Evolutionary conservation across 2,329 filamentous ascomycete genomes (phyloP), one percentile per base, ranked within the genome.

Genomic region (Nakataea oryzae): DNA sequence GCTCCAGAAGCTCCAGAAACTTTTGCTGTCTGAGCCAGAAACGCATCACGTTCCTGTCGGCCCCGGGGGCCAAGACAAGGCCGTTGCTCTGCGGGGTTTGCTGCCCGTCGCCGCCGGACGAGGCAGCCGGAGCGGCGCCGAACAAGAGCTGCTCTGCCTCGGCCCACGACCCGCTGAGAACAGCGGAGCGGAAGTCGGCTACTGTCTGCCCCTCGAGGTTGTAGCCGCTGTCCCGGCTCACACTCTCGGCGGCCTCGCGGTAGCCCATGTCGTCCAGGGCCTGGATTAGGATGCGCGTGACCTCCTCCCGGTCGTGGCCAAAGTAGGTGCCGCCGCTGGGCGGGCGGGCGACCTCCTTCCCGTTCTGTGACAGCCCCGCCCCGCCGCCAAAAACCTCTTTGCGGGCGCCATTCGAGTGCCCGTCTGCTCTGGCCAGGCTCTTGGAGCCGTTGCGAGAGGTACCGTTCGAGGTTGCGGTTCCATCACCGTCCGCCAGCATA

Each of bases 1-100:
- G 79, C 73, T 97, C 93, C 56, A 99, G 77, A 11, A 96, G 78
- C 76, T 99, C 95, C 32, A 99, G 79, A 69, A 93, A 99, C 73
- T 97, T 97, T 72, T 99, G 95, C 71, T 96, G 90, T 66, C 93
- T 84, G 69, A 99, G 79, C 79, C 87, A 87, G 73, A 97, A 97
- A 58, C 88, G 83, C 89, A 99, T 93, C 61, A 88, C 81, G 67
- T 88, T 86, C 63, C 83, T 82, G 69, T 96, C 88, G 8, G 91
- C 88, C 28, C 85, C 87, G 56, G 90, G 84, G 21, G 88, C 85
- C 61, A 97, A 80, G 21, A 91, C 84, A 62, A 99, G 77, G 2
- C 88, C 90, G 66, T 84, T 80, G 0, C 75, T 75, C 17, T 50
- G 41, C 17, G 21, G 41, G 56, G 68, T 62, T 27, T 70, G 69